Conservation (phyloP, 1,139 yeast genomes). For the Blastobotrys buckinghamii region DNA sequence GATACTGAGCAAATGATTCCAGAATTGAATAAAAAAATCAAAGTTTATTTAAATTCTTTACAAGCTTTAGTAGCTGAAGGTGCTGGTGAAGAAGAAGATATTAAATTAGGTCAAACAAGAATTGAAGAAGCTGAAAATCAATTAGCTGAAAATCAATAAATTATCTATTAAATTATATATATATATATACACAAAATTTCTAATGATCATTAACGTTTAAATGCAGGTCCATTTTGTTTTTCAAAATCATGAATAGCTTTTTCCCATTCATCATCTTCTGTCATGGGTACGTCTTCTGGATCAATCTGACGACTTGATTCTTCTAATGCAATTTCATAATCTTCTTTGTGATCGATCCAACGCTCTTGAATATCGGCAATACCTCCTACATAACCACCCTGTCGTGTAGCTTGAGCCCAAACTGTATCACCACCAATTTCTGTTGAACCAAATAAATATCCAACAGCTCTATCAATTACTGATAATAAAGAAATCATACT, state of each 20-base stretch:
- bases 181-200: not conserved
- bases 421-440: conserved; percentile 94
- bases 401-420: conserved; percentile 93
- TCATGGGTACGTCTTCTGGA: conserved; percentile 24
- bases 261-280: conserved; percentile 71
- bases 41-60: conserved; percentile 45
- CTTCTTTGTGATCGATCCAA: conserved; percentile 84
- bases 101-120: conserved; percentile 37
- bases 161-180: not conserved
- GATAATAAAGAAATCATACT: conserved; percentile 81
- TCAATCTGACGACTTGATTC: conserved; percentile 41
- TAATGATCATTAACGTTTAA: not conserved
- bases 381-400: conserved; percentile 51
- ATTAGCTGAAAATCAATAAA: conserved; percentile 9
- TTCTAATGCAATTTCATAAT: conserved; percentile 60
- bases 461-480: conserved; percentile 82
- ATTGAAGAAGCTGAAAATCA: conserved; percentile 30
- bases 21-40: conserved; percentile 50
- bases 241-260: conserved; percentile 63
- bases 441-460: conserved; percentile 85
- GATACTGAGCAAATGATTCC: conserved; percentile 69
- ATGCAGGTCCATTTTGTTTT: conserved; percentile 16
- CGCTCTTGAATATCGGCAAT: conserved; percentile 83
- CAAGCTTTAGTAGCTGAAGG: conserved; percentile 38
- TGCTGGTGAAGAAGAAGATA: conserved; percentile 42